phyloP scores from a whole-genome alignment of 2,329 filamentous ascomycete genomes.

The Scolecobasidium constrictum region DNA sequence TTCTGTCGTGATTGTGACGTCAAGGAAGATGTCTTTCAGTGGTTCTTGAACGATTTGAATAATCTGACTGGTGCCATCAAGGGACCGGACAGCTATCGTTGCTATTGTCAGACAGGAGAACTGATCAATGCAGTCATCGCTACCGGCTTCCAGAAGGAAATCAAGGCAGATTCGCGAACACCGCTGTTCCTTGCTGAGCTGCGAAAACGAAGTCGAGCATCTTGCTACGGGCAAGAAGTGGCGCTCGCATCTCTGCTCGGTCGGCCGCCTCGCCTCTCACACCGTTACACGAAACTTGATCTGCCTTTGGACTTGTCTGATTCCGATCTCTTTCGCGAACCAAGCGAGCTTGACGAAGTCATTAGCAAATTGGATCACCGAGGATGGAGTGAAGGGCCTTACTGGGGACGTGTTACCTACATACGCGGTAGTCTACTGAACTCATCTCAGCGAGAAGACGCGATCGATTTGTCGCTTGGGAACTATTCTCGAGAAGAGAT shows the following conservation, averaged over 20 bases:
- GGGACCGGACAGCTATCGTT: slow-evolving; percentile 20
- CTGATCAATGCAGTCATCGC: slow-evolving; percentile 20
- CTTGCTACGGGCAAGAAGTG: slow-evolving; percentile 34
- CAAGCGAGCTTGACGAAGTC: slow-evolving; percentile 27
- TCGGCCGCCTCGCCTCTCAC: slow-evolving; percentile 40
- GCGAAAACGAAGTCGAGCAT: slow-evolving; percentile 23
- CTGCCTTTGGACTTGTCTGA: slow-evolving; percentile 45
- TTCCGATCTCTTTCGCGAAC: slow-evolving; percentile 34
- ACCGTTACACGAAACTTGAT: slow-evolving; percentile 43
- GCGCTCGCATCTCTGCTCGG: slow-evolving; percentile 41
- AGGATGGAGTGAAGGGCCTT: slow-evolving; percentile 42
- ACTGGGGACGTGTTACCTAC: slow-evolving; percentile 34
- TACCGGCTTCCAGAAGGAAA: slow-evolving; percentile 26
- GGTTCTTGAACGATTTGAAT: slow-evolving; percentile 22
- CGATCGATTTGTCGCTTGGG: slow-evolving; percentile 46
- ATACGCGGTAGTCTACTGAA: slow-evolving; percentile 37
- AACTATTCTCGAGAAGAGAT: slow-evolving; percentile 24
- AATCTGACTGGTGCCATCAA: slow-evolving; percentile 18
- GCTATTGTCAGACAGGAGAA: slow-evolving; percentile 22
- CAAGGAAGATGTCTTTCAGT: slow-evolving; percentile 23
- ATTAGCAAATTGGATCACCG: slow-evolving; percentile 32
- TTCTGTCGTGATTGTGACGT: slow-evolving; percentile 23
- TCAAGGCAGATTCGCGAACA: slow-evolving; percentile 20
- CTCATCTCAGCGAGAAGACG: slow-evolving; percentile 44
- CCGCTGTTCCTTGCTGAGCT: slow-evolving; percentile 25